These are phyloP conservation scores for Tricholoma furcatifolium DNA, from an alignment of 768 basidiomycete species.

Conservation along the genomic window DNA sequence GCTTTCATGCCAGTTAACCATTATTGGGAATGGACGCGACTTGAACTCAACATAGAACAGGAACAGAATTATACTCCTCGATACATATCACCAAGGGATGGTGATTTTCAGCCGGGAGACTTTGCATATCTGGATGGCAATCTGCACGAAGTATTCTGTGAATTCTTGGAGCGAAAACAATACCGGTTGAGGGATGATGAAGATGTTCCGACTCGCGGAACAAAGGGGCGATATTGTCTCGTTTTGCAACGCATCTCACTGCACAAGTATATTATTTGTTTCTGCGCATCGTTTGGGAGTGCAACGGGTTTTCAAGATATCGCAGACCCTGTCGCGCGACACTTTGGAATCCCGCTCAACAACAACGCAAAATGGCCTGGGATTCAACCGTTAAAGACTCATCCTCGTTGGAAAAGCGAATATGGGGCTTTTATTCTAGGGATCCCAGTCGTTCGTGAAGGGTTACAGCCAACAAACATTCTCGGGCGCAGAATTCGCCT, in stretches of 20 bases:
- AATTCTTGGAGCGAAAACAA: constrained; percentile 19
- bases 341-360: constrained; percentile 36
- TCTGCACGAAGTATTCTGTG: constrained; percentile 19
- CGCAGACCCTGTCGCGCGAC: constrained; percentile 21
- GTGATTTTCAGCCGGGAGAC: constrained; percentile 26
- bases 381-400: constrained; percentile 25
- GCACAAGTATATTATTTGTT: constrained; percentile 33
- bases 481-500: constrained; percentile 16
- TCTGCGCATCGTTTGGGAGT: constrained; percentile 33
- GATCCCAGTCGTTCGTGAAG: constrained; percentile 26
- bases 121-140: constrained; percentile 24
- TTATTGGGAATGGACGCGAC: constrained; percentile 19
- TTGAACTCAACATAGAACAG: constrained; percentile 3
- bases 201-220: constrained; percentile 1
- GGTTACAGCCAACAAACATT: constrained; percentile 13
- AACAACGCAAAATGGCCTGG: constrained; percentile 26
- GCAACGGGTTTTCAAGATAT: constrained; percentile 23
- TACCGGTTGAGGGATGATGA: constrained; percentile 22
- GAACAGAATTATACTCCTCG: neutral
- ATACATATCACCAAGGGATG: neutral
- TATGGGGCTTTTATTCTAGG: constrained; percentile 29
- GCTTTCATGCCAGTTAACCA: constrained; percentile 16
- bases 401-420: constrained; percentile 25
- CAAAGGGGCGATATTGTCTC: constrained; percentile 31
- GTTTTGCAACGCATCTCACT: constrained; percentile 28